Base-by-base conservation (phyloP, 2,329 filamentous ascomycete species). In the Claviceps sp. region DNA sequence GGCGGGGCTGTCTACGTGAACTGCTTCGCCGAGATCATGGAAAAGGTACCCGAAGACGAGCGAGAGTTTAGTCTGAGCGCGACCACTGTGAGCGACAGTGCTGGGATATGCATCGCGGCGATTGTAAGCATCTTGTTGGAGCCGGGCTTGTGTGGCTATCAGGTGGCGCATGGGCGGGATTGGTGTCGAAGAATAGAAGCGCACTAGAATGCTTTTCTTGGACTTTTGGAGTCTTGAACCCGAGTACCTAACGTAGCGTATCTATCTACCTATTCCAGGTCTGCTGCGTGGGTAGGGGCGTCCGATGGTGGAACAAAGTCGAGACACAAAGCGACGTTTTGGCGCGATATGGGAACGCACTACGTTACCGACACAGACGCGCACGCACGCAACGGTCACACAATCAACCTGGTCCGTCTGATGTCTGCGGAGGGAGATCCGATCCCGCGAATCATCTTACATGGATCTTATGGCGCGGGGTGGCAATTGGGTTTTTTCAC, bases 1-100 rank as follows among this genome's bases (percentile, higher is more conserved):
- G 93, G 93, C 0, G 93, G 93, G 0, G 75, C 89, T 3, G 93
- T 97, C 0, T 98, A 98, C 61, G 90, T 97, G 54, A 95, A 91
- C 61, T 95, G 90, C 0, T 98, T 97, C 67, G 89, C 90, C 0
- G 87, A 94, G 64, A 96, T 98, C 56, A 85, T 89, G 65, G 89
- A 96, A 61, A 82, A 83, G 6, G 82, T 96, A 1, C 81, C 82
- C 0, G 72, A 76, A 4, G 78, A 82, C 37, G 89, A 96, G 50
- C 78, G 91, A 5, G 93, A 98, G 68, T 97, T 97, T 63, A 94
- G 88, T 54, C 71, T 98, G 1, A 83, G 87, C 0, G 91, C 90
- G 0, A 93, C 89, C 2, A 94, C 85, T 26, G 91, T 96, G 42
- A 95, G 89, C 63, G 93, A 97, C 65, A 93, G 87, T 42, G 90